A percentile compares a stretch with the other conserved stretches of the same genome.
Conservation (phyloP, 2,329 filamentous ascomycete species). For the Xylariaceae sp. region DNA sequence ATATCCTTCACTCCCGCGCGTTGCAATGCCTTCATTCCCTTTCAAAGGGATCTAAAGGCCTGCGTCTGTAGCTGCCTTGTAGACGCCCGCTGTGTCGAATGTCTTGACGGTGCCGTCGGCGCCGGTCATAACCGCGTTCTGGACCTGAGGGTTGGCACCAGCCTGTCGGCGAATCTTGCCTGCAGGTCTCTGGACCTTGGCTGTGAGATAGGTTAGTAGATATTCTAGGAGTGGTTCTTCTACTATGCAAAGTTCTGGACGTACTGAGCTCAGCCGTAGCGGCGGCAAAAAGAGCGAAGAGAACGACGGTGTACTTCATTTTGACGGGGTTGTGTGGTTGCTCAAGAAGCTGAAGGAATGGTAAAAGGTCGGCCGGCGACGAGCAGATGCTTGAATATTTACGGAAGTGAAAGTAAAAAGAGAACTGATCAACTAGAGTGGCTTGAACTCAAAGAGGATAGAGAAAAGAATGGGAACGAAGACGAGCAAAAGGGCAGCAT, state of each 20-base stretch:
- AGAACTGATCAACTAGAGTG: conserved; percentile 29
- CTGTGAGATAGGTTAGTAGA: conserved; percentile 9
- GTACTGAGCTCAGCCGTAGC: conserved; percentile 46
- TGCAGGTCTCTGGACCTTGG: not conserved
- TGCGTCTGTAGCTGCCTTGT: conserved; percentile 42
- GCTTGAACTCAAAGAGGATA: conserved; percentile 30
- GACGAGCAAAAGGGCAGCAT: conserved; percentile 13
- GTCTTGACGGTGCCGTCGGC: conserved; percentile 47
- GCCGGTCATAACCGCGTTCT: conserved; percentile 51
- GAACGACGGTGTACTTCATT: conserved; percentile 56
- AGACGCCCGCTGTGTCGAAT: conserved; percentile 48
- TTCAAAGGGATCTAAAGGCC: conserved; percentile 38
- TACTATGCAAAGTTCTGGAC: conserved; percentile 8
- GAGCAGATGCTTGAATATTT: conserved; percentile 40
- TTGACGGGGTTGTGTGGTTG: conserved; percentile 42
- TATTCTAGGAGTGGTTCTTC: not conserved
- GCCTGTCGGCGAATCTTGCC: conserved; percentile 37
- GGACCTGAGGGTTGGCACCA: conserved; percentile 36
- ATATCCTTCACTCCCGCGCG: conserved; percentile 11
- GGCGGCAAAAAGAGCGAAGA: conserved; percentile 51
- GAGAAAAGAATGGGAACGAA: conserved; percentile 23
- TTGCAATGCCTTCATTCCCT: not conserved
- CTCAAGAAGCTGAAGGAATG: conserved; percentile 31
- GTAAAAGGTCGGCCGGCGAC: conserved; percentile 58
- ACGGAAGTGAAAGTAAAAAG: conserved; percentile 32